Conservation (phyloP, 2,329 filamentous ascomycete genomes). For the Helotiales sp. region DNA sequence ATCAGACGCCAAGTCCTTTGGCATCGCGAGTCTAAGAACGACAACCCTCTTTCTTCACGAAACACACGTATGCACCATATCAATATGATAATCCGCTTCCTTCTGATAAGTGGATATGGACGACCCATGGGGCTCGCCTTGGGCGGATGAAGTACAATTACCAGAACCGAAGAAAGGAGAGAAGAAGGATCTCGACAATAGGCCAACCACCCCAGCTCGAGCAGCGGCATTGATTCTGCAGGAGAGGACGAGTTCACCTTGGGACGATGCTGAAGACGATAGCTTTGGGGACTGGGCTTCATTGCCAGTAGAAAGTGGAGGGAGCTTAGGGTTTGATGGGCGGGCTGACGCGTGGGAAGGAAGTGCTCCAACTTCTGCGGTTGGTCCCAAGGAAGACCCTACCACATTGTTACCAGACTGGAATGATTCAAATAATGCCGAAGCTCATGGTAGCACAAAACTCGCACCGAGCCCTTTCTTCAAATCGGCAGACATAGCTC, state of each 20-base stretch:
- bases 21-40: background rate
- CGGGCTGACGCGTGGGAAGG: constrained; percentile 17
- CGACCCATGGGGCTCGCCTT: constrained; percentile 41
- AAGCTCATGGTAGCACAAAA: constrained; percentile 3
- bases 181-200: constrained; percentile 10
- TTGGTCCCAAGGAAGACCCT: constrained; percentile 4
- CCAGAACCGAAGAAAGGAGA: constrained; percentile 15
- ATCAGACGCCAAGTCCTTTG: constrained; percentile 12
- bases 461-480: constrained; percentile 18
- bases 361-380: constrained; percentile 1
- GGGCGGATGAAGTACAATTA: constrained; percentile 36
- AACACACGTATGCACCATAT: constrained; percentile 20
- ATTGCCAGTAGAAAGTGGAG: constrained; percentile 12
- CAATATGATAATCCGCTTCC: constrained; percentile 32
- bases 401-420: constrained; percentile 15
- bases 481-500: constrained; percentile 11
- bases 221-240: constrained; percentile 20
- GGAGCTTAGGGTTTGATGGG: constrained; percentile 18
- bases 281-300: constrained; percentile 31
- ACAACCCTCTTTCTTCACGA: background rate
- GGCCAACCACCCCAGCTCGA: constrained; percentile 21
- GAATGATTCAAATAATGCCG: constrained; percentile 7
- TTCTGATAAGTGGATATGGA: constrained; percentile 34
- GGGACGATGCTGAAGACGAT: constrained; percentile 28
- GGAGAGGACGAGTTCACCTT: constrained; percentile 27